phyloP scores from a whole-genome alignment of 805 yeast species.

The Lipomyces orientalis region DNA sequence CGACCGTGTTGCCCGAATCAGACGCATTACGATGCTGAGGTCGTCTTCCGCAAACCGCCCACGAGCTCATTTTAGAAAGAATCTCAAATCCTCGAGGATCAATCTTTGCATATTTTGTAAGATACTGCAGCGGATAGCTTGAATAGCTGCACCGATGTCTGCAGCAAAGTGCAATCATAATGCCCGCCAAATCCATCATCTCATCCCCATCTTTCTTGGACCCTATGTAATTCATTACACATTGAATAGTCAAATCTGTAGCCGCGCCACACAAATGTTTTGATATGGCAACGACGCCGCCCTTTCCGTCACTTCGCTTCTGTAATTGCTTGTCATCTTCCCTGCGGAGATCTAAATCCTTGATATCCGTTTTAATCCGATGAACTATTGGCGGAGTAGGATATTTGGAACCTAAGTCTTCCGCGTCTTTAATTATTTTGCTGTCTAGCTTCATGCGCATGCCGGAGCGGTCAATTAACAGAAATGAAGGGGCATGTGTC shows the following conservation, averaged over 20 bases:
- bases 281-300: conserved; percentile 61
- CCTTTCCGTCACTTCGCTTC: conserved; percentile 33
- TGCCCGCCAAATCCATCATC: conserved; percentile 49
- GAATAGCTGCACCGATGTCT: conserved; percentile 77
- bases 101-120: conserved; percentile 35
- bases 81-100: conserved; percentile 45
- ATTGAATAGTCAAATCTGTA: conserved; percentile 79
- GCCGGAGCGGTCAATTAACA: conserved; percentile 76
- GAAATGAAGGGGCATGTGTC: conserved; percentile 45
- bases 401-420: conserved; percentile 29
- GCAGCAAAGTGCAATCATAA: conserved; percentile 90
- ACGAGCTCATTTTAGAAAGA: conserved; percentile 72
- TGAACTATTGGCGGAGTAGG: conserved; percentile 48
- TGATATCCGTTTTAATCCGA: conserved; percentile 76
- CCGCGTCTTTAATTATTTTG: conserved; percentile 63
- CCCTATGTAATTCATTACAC: conserved; percentile 52
- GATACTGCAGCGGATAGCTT: conserved; percentile 53
- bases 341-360: conserved; percentile 65
- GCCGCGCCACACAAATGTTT: conserved; percentile 95
- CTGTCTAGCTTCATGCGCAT: conserved; percentile 79
- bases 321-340: conserved; percentile 45
- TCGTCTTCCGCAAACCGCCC: conserved; percentile 83
- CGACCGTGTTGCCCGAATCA: not conserved
- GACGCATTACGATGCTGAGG: conserved; percentile 34
- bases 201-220: not conserved